Conservation (phyloP, 495 filamentous ascomycete genomes). For the Cairneyella variabilis region DNA sequence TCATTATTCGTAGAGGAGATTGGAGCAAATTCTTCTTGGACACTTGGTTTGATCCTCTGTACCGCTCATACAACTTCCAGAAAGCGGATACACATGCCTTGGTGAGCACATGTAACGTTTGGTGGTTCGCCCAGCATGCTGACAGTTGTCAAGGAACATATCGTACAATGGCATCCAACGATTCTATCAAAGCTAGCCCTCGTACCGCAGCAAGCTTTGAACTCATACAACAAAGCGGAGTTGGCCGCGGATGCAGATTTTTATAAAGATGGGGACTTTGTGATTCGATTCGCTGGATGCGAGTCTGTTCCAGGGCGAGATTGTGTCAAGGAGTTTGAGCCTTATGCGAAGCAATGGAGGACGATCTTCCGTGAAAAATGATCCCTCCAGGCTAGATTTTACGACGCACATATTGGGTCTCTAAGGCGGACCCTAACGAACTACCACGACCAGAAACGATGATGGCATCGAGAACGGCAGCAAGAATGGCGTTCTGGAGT, state of each 20-base stretch:
- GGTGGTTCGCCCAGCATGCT: constrained; percentile 2
- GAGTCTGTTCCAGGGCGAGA: constrained; percentile 46
- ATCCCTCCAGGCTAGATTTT: no score
- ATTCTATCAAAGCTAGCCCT: constrained; percentile 84
- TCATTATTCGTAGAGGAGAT: constrained; percentile 76
- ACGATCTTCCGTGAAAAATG: constrained; percentile 29
- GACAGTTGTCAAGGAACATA: constrained; percentile 60
- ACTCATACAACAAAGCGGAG: constrained; percentile 56
- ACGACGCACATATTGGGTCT: background rate
- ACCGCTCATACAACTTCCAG: constrained; percentile 89
- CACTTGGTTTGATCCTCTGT: constrained; percentile 94
- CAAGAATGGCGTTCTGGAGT: constrained; percentile 21
- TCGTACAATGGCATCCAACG: constrained; percentile 98
- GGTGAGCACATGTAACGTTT: no score
- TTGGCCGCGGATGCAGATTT: constrained; percentile 38
- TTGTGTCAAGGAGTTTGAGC: constrained; percentile 64
- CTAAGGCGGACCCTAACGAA: constrained; percentile 18
- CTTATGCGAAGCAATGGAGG: constrained; percentile 44
- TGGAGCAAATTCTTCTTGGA: constrained; percentile 93
- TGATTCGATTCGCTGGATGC: constrained; percentile 73
- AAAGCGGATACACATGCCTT: constrained; percentile 91
- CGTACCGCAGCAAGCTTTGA: constrained; percentile 76
- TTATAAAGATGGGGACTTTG: constrained; percentile 84
- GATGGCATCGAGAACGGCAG: constrained; percentile 11
- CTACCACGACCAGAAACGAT: constrained; percentile 17